Percentiles rank a stretch among this genome's conserved stretches.
phyloP scores from a whole-genome alignment of 805 yeast species.

The Suhomyces faveliae region DNA sequence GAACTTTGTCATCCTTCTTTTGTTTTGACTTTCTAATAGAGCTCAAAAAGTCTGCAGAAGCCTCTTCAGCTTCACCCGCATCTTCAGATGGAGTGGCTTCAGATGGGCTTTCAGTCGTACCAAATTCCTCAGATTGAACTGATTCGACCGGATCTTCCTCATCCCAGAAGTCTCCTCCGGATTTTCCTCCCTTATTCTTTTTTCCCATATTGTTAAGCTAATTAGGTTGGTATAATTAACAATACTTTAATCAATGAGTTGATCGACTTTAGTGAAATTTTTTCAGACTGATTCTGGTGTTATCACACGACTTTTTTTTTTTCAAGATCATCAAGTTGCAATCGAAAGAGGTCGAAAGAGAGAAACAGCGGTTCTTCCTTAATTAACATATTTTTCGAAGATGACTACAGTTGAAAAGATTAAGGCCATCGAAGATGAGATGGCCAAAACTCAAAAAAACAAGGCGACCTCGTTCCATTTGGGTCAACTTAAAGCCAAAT shows the following conservation, averaged over 20 bases:
- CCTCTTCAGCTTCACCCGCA: slow-evolving; percentile 32
- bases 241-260: not conserved
- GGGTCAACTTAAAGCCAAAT: slow-evolving; percentile 95
- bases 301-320: slow-evolving; percentile 17
- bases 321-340: slow-evolving; percentile 7
- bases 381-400: slow-evolving; percentile 5
- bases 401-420: slow-evolving; percentile 58
- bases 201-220: slow-evolving; percentile 44
- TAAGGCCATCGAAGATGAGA: slow-evolving; percentile 91
- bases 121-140: slow-evolving; percentile 37
- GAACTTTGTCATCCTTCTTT: slow-evolving; percentile 69
- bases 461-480: slow-evolving; percentile 96
- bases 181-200: slow-evolving; percentile 59
- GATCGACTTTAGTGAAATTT: slow-evolving; percentile 13
- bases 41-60: slow-evolving; percentile 64
- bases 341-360: not conserved
- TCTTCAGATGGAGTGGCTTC: slow-evolving; percentile 33
- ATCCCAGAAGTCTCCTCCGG: slow-evolving; percentile 78
- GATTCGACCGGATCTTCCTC: slow-evolving; percentile 58
- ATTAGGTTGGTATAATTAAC: not conserved
- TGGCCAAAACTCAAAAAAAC: slow-evolving; percentile 97
- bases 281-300: slow-evolving; percentile 13
- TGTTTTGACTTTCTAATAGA: slow-evolving; percentile 77
- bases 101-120: slow-evolving; percentile 27
- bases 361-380: not conserved